Conservation (phyloP, 2,329 filamentous ascomycete genomes). For the Diaporthe sp. region DNA sequence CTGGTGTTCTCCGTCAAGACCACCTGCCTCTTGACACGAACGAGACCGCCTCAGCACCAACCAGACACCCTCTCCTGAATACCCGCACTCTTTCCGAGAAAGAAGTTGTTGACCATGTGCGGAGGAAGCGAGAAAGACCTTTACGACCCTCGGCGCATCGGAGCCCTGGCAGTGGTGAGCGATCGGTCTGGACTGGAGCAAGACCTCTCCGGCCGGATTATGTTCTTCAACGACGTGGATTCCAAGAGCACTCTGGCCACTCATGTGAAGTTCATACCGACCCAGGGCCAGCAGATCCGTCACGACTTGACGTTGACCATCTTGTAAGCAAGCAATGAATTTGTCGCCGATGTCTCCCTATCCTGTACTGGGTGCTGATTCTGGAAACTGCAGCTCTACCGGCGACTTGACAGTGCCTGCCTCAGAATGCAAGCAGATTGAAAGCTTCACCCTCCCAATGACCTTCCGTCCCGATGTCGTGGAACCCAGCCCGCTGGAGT, state of each 20-base stretch:
- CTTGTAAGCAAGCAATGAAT: constrained; percentile 18
- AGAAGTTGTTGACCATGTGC: constrained; percentile 22
- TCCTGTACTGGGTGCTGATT: background rate
- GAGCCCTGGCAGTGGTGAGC: constrained; percentile 38
- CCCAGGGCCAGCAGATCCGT: background rate
- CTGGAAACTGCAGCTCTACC: constrained; percentile 23
- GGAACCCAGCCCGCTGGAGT: background rate
- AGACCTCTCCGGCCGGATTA: constrained; percentile 31
- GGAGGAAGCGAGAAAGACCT: constrained; percentile 35
- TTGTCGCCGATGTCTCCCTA: no score
- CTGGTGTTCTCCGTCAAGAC: background rate
- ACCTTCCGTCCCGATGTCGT: background rate
- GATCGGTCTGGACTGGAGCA: constrained; percentile 15
- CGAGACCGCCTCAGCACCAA: background rate
- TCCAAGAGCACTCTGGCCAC: constrained; percentile 37
- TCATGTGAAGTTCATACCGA: constrained; percentile 35
- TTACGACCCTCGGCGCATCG: constrained; percentile 33
- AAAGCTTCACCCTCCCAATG: constrained; percentile 18
- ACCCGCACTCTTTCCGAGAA: background rate
- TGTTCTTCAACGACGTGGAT: constrained; percentile 37
- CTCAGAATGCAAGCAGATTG: constrained; percentile 29
- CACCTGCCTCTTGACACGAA: background rate
- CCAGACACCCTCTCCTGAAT: background rate
- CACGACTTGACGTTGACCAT: constrained; percentile 34
- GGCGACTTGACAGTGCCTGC: constrained; percentile 36